Percentiles rank a stretch among this genome's conserved stretches.
Conservation (phyloP, 805 yeast species). For the Metschnikowia matae region DNA sequence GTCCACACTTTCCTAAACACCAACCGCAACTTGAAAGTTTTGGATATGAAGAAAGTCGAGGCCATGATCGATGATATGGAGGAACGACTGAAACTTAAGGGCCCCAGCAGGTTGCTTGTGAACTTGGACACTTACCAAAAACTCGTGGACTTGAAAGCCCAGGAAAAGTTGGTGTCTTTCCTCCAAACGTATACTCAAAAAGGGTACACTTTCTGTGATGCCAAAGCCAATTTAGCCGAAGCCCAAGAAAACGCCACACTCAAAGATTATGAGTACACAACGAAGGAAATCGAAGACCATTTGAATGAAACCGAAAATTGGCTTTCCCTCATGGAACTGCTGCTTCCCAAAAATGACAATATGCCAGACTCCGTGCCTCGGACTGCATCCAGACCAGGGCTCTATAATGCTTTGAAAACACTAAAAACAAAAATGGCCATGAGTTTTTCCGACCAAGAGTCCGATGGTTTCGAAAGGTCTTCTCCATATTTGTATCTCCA, state of each 20-base stretch:
- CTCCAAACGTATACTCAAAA: constrained; percentile 16
- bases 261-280: constrained; percentile 11
- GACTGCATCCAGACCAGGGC: constrained; percentile 17
- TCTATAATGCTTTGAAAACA: constrained; percentile 20
- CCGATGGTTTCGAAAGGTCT: constrained; percentile 23
- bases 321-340: constrained; percentile 17
- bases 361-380: constrained; percentile 5
- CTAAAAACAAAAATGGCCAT: constrained; percentile 21
- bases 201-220: constrained; percentile 20
- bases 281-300: constrained; percentile 10
- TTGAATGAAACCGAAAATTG: constrained; percentile 23
- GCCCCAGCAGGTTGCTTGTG: constrained; percentile 25
- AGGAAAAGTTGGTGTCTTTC: constrained; percentile 27
- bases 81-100: constrained; percentile 21
- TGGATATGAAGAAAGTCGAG: constrained; percentile 24
- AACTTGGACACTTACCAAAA: constrained; percentile 19
- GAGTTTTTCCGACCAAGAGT: constrained; percentile 24
- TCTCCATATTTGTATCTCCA: constrained; percentile 21
- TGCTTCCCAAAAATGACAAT: constrained; percentile 12
- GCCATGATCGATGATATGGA: constrained; percentile 23
- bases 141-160: constrained; percentile 21
- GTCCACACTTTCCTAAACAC: constrained; percentile 16
- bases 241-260: constrained; percentile 20
- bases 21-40: constrained; percentile 16
- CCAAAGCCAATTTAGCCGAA: constrained; percentile 21